Conservation (phyloP, 768 basidiomycete species). For the Exidia glandulosa region DNA sequence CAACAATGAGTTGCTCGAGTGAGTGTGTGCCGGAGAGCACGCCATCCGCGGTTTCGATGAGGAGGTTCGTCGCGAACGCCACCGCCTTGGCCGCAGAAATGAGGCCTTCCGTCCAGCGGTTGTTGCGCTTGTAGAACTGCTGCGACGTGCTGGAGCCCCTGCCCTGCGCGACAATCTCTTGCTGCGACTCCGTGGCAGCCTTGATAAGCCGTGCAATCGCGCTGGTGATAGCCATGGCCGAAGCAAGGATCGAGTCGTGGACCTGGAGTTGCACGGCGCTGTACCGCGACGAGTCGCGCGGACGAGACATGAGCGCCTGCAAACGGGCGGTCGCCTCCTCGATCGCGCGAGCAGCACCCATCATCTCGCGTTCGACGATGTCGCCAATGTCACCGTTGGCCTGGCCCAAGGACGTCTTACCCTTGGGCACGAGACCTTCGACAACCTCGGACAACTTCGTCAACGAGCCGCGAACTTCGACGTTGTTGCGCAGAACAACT, state of each 20-base stretch:
- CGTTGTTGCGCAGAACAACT: slow-evolving; percentile 81
- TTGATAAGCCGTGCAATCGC: slow-evolving; percentile 91
- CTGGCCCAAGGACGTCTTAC: slow-evolving; percentile 58
- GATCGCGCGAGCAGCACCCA: slow-evolving; percentile 83
- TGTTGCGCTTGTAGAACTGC: slow-evolving; percentile 99
- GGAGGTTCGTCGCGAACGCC: slow-evolving; percentile 87
- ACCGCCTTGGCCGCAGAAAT: slow-evolving; percentile 97
- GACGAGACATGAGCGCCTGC: slow-evolving; percentile 84
- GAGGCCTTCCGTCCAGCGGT: slow-evolving; percentile 98
- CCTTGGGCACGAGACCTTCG: slow-evolving; percentile 79
- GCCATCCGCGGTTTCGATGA: slow-evolving; percentile 97
- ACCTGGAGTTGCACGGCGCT: slow-evolving; percentile 90
- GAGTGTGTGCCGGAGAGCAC: slow-evolving; percentile 95
- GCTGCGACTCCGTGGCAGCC: slow-evolving; percentile 94
- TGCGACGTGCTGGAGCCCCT: slow-evolving; percentile 84
- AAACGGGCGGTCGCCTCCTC: slow-evolving; percentile 84
- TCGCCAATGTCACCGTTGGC: slow-evolving; percentile 92
- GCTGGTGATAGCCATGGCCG: slow-evolving; percentile 89
- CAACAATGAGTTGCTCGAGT: slow-evolving; percentile 95
- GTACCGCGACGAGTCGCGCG: slow-evolving; percentile 77
- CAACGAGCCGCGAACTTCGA: slow-evolving; percentile 72
- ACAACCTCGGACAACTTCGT: slow-evolving; percentile 79
- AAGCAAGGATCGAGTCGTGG: slow-evolving; percentile 91
- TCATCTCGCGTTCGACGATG: slow-evolving; percentile 94
- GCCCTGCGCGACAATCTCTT: slow-evolving; percentile 95